Percentiles rank a stretch among this genome's conserved stretches.
Conservation (phyloP, 2,329 filamentous ascomycete genomes). For the Cladosporium sp. region DNA sequence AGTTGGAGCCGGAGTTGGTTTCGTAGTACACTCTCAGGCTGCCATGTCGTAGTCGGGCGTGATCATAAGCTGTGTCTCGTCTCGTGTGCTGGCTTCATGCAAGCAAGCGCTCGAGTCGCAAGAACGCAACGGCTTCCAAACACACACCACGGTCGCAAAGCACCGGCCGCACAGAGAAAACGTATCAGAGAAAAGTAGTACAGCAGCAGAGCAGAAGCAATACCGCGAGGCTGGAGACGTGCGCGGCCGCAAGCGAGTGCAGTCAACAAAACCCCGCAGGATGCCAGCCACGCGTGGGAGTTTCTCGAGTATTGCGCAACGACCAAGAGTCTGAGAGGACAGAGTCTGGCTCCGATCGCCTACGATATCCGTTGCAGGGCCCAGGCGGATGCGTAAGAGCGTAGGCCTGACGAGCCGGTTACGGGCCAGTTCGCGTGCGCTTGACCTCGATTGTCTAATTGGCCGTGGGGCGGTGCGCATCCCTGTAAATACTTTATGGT, state of each 20-base stretch:
- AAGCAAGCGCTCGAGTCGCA: constrained; percentile 14
- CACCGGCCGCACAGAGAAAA: constrained; percentile 6
- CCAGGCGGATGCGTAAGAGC: neutral
- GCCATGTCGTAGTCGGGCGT: neutral
- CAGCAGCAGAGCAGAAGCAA: constrained; percentile 13
- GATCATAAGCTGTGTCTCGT: constrained; percentile 4
- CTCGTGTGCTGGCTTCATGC: constrained; percentile 4
- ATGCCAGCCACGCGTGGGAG: constrained; percentile 17
- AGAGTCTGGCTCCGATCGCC: constrained; percentile 18
- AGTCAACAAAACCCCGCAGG: constrained; percentile 21
- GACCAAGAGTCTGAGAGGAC: constrained; percentile 5
- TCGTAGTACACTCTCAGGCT: constrained; percentile 2
- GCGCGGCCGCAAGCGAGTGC: constrained; percentile 17
- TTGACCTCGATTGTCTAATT: constrained; percentile 14
- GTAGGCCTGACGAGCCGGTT: constrained; percentile 14
- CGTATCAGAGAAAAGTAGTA: constrained; percentile 2
- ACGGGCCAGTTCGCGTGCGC: constrained; percentile 19
- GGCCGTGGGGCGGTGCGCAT: constrained; percentile 13
- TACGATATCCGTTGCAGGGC: constrained; percentile 19
- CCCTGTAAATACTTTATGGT: neutral
- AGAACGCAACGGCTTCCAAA: neutral
- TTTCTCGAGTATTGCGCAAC: constrained; percentile 16
- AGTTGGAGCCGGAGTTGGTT: neutral
- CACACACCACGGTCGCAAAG: constrained; percentile 14
- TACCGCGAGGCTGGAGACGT: constrained; percentile 20